A percentile compares a stretch with the other conserved stretches of the same genome.
These are phyloP conservation scores for Tolypocladium capitatum DNA, from an alignment of 2,329 filamentous ascomycete genomes.

Conservation along the genomic window DNA sequence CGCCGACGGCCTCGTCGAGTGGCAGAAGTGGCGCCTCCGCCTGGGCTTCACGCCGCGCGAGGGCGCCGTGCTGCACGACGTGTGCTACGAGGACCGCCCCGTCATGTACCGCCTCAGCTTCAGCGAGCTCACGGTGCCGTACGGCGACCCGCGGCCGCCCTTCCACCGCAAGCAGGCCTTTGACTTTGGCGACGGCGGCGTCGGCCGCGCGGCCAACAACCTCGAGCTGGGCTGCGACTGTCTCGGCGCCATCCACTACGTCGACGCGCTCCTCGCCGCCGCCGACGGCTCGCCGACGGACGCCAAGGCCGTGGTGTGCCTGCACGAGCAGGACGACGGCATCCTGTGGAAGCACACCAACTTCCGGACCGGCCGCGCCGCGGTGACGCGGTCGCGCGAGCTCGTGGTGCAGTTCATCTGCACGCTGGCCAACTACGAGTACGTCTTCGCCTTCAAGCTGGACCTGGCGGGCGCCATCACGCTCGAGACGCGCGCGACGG, in stretches of 20 bases:
- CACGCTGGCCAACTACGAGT: slow-evolving; percentile 60
- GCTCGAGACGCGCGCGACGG: slow-evolving; percentile 52
- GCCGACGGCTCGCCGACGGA: slow-evolving; percentile 37
- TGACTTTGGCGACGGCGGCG: slow-evolving; percentile 57
- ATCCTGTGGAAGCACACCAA: slow-evolving; percentile 63
- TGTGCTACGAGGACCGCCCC: slow-evolving; percentile 51
- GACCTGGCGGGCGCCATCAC: slow-evolving; percentile 48
- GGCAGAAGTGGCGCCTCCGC: slow-evolving; percentile 59
- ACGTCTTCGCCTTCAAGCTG: slow-evolving; percentile 39
- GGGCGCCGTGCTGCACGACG: slow-evolving; percentile 56
- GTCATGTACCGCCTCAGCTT: slow-evolving; percentile 55
- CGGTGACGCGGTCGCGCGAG: slow-evolving; percentile 46
- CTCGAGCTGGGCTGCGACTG: slow-evolving; percentile 57
- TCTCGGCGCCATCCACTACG: slow-evolving; percentile 52
- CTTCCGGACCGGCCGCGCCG: slow-evolving; percentile 48
- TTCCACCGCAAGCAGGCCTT: slow-evolving; percentile 61
- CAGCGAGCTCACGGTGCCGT: slow-evolving; percentile 58
- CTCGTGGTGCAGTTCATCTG: slow-evolving; percentile 57
- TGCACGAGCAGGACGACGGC: slow-evolving; percentile 60
- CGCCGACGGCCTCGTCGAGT: slow-evolving; percentile 34
- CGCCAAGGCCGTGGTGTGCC: slow-evolving; percentile 47
- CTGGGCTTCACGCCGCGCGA: slow-evolving; percentile 59
- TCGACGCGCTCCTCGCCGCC: slow-evolving; percentile 42
- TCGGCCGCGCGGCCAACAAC: slow-evolving; percentile 55
- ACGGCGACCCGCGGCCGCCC: slow-evolving; percentile 50